Evolutionary conservation across 768 basidiomycete species (phyloP).

Genomic region (Leccinum subgranulosum): DNA sequence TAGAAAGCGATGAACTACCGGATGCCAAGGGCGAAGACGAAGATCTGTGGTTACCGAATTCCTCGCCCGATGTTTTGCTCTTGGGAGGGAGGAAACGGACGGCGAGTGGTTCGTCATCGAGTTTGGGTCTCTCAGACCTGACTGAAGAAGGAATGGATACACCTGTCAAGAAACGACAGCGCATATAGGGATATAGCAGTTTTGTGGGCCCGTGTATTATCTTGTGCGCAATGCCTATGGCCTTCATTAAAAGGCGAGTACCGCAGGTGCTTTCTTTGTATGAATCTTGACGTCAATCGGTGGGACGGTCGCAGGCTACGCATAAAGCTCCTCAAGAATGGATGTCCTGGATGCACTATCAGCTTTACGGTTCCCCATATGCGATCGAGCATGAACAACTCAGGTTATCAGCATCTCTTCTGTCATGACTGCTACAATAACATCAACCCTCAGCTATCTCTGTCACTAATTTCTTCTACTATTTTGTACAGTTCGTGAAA

Average conservation of each 20-base stretch:
- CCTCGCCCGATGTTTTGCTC: slow-evolving; percentile 42
- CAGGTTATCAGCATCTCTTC: too few species aligned
- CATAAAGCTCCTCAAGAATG: slow-evolving; percentile 30
- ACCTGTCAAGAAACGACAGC: slow-evolving; percentile 27
- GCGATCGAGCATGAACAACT: background rate
- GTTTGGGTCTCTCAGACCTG: slow-evolving; percentile 18
- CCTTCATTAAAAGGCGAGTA: slow-evolving; percentile 24
- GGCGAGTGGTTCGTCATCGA: slow-evolving; percentile 25
- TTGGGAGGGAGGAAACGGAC: slow-evolving; percentile 28
- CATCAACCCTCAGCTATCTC: too few species aligned
- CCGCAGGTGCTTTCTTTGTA: background rate
- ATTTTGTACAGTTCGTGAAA: too few species aligned
- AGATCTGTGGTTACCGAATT: slow-evolving; percentile 38
- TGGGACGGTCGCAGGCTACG: slow-evolving; percentile 26
- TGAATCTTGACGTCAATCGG: background rate
- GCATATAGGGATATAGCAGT: slow-evolving; percentile 3
- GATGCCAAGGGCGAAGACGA: slow-evolving; percentile 31
- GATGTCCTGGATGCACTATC: slow-evolving; percentile 9
- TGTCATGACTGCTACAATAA: too few species aligned
- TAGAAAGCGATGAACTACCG: slow-evolving; percentile 4
- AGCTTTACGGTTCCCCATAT: slow-evolving; percentile 14
- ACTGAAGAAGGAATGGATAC: slow-evolving; percentile 14
- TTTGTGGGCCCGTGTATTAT: slow-evolving; percentile 3
- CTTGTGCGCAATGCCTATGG: background rate
- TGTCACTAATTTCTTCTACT: too few species aligned